Conservation (phyloP, 164 flowering plant species). For the Stephania japonica region DNA sequence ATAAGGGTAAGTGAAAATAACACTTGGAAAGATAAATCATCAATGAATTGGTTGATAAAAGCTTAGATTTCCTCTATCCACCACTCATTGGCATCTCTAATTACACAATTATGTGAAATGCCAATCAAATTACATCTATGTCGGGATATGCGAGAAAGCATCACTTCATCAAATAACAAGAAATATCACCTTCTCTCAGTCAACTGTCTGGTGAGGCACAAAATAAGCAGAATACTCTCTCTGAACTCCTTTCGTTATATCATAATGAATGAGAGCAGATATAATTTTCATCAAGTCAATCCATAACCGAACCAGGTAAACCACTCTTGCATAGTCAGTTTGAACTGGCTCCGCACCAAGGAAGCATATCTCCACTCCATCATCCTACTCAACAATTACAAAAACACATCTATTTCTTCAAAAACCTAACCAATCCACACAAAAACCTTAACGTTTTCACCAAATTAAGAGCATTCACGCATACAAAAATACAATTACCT, state of each 20-base stretch:
- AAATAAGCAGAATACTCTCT: slow-evolving; percentile 77
- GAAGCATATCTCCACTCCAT: slow-evolving; percentile 71
- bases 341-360: slow-evolving; percentile 65
- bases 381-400: slow-evolving; percentile 44
- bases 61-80: too few species aligned
- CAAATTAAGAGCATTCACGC: background rate
- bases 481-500: slow-evolving; percentile 28
- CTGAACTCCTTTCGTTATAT: slow-evolving; percentile 66
- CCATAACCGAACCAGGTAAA: slow-evolving; percentile 69
- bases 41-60: too few species aligned
- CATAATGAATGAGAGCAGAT: slow-evolving; percentile 53
- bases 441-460: background rate
- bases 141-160: background rate
- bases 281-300: slow-evolving; percentile 59
- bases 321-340: slow-evolving; percentile 69
- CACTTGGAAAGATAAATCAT: too few species aligned
- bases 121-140: too few species aligned
- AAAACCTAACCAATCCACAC: background rate
- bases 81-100: too few species aligned
- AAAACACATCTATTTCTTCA: background rate
- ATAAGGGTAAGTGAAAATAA: too few species aligned
- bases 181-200: slow-evolving; percentile 76
- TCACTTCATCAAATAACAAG: background rate
- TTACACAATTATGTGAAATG: too few species aligned
- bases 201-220: slow-evolving; percentile 85